Evolutionary conservation across 129 eudicot species (phyloP).

Genomic region (Solidago caesia): DNA sequence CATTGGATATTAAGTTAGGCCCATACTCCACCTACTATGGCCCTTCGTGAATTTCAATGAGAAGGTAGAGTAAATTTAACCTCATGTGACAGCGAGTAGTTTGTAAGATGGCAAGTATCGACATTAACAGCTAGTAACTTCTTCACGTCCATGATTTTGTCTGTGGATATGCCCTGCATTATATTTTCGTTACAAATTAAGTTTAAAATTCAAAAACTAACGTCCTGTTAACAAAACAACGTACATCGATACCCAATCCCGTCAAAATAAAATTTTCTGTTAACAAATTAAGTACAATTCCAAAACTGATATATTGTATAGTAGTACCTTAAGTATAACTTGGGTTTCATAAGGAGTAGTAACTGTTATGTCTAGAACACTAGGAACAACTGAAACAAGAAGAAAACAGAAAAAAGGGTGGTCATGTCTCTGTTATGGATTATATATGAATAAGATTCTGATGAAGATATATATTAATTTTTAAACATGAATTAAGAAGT

Average conservation of each 20-base stretch:
- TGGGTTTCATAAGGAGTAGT: slow-evolving; percentile 88
- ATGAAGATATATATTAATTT: too few relatives aligned
- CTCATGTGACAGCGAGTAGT: slow-evolving; percentile 90
- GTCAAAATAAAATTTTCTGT: too few relatives aligned
- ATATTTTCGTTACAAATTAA: slow-evolving; percentile 21
- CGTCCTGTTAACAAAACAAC: too few relatives aligned
- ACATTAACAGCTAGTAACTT: slow-evolving; percentile 77
- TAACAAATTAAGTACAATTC: too few relatives aligned
- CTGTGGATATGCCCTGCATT: slow-evolving; percentile 88
- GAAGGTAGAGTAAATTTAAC: slow-evolving; percentile 24
- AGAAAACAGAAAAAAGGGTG: background rate
- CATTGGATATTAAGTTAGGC: too few relatives aligned
- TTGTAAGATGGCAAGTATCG: slow-evolving; percentile 91
- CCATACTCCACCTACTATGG: too few relatives aligned
- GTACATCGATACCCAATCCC: too few relatives aligned
- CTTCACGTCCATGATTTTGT: slow-evolving; percentile 86
- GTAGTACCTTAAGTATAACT: slow-evolving; percentile 77
- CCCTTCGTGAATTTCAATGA: slow-evolving; percentile 7
- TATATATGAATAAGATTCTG: background rate
- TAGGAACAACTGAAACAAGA: slow-evolving; percentile 72
- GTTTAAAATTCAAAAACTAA: background rate
- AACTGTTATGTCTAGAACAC: slow-evolving; percentile 74
- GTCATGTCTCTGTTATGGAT: background rate
- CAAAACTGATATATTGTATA: too few relatives aligned
- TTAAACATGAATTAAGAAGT: too few relatives aligned